These are phyloP conservation scores for Skeletonema marinoi DNA, from an alignment of 108 stramenopile genomes.

Conservation along the genomic window DNA sequence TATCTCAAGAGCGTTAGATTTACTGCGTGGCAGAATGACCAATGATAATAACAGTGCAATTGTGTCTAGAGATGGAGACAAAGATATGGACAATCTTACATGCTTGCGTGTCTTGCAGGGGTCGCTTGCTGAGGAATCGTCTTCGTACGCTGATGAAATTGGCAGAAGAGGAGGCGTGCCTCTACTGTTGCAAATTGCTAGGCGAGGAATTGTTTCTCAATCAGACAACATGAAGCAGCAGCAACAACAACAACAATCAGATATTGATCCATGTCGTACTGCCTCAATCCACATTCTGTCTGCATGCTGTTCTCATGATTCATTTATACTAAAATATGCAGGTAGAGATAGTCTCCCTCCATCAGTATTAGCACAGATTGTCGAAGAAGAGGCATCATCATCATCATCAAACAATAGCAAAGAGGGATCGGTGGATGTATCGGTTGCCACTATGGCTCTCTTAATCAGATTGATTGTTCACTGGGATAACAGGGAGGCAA, in stretches of 20 bases:
- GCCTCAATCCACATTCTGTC: slow-evolving; percentile 46
- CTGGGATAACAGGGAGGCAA: slow-evolving; percentile 60
- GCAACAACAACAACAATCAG: background rate
- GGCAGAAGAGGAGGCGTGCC: slow-evolving; percentile 66
- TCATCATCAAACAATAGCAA: slow-evolving; percentile 26
- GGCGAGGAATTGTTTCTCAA: slow-evolving; percentile 20
- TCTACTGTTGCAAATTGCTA: slow-evolving; percentile 46
- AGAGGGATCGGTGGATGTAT: slow-evolving; percentile 46
- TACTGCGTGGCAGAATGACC: slow-evolving; percentile 6
- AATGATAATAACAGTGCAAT: background rate
- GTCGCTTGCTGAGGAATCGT: slow-evolving; percentile 58
- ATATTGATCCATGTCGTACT: slow-evolving; percentile 24
- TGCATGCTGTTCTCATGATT: slow-evolving; percentile 42
- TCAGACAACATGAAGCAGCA: background rate
- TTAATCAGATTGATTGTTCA: slow-evolving; percentile 69
- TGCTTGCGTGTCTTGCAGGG: slow-evolving; percentile 55
- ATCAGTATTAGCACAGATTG: slow-evolving; percentile 27
- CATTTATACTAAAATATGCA: slow-evolving; percentile 39
- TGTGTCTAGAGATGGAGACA: background rate
- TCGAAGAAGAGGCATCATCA: slow-evolving; percentile 45
- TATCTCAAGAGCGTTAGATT: slow-evolving; percentile 47
- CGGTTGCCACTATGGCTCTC: slow-evolving; percentile 64
- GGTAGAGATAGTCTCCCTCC: slow-evolving; percentile 24
- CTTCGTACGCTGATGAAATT: slow-evolving; percentile 69
- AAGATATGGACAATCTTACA: slow-evolving; percentile 7